Base-by-base conservation (phyloP, 1,284 basidiomycete genomes). In the Microbotryum intermedium region DNA sequence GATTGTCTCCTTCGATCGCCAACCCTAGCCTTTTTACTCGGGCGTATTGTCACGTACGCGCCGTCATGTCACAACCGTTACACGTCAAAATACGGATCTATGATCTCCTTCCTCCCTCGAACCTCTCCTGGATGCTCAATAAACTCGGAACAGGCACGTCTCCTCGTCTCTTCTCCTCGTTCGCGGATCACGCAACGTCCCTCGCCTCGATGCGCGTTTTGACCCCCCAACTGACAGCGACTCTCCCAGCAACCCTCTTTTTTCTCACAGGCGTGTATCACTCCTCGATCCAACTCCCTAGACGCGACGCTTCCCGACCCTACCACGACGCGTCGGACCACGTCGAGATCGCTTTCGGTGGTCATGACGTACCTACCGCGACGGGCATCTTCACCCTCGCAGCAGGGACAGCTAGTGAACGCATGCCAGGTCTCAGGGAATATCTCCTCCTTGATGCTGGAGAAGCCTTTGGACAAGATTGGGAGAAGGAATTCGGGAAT, bases 361-460 rank as follows among this genome's bases (percentile, higher is more conserved):
- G 65, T 2, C 65, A 67, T 39, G 58, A 62, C 43, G 16, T 39
- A n/a, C 53, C 51, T 2, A 43, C 45, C 10, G 10, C 44, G 1
- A 52, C 58, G 6, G 65, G 65, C 28, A n/a, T 67, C 29, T 67
- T 65, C 45, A n/a, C 44, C 6, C 21, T 67, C 5, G 62, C 62
- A 1, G 62, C 60, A 0, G 65, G 62, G 6, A 59, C 60, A 2
- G 60, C 65, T 0, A 50, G 53, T 2, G 30, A 46, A 34, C 23
- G 62, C 4, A 67, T 67, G 65, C 62, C 65, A 20, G 65, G 65
- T 2, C 29, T 67, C n/a, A 39, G 62, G 13, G 34, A 52, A 23
- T 62, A 62, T 47, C 23, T 23, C 23, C 60, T 55, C 25, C 11
- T 62, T 44, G 58, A 65, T 4, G 11, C 44, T 20, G 65, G 62